Evolutionary conservation across 495 filamentous ascomycete genomes (phyloP), one percentile per base, ranked within the genome.

Genomic region (Hypoxylon trugodes): DNA sequence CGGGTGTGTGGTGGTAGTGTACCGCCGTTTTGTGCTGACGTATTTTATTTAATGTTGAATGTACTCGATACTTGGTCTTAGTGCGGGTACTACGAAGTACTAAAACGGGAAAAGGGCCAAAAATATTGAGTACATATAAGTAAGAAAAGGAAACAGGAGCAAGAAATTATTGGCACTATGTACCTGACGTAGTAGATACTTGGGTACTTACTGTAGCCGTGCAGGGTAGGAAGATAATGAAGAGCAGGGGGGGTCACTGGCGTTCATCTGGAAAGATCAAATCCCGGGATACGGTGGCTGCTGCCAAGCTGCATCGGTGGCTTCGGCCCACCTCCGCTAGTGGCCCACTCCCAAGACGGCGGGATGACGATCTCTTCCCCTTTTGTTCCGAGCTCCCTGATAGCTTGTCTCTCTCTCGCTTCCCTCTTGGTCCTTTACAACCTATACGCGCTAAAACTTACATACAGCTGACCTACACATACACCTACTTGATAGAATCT

Each of bases 361-460:
- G 45, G 57, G 30, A 38, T 41, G 63, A 56, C 51, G 63, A 66
- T 66, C 63, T 21, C 40, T 66, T 57, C 63, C 46, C 45, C 48
- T 61, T 61, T 26, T 13, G 45, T 7, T 35, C 45, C 42, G 42
- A 46, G 12, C 51, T 33, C 47, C 46, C 18, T 37, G 25, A 24
- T n/a, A 7, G 19, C 40, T 24, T 26, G 13, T 26, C 32, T n/a
- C 8, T 5, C 22, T 24, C 5, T 32, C n/a, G n/a, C 22, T 10
- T 47, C 26, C 43, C 22, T 30, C n/a, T 15, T 47, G 25, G 26
- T 19, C 7, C 25, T 19, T 4, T 30, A 33, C 13, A n/a, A n/a
- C n/a, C n/a, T n/a, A n/a, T n/a, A n/a, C n/a, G n/a, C n/a, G n/a
- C n/a, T n/a, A n/a, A n/a, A n/a, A n/a, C n/a, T n/a, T n/a, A n/a